phyloP scores from a whole-genome alignment of 1,284 basidiomycete species.

The Coriolopsis trogii region DNA sequence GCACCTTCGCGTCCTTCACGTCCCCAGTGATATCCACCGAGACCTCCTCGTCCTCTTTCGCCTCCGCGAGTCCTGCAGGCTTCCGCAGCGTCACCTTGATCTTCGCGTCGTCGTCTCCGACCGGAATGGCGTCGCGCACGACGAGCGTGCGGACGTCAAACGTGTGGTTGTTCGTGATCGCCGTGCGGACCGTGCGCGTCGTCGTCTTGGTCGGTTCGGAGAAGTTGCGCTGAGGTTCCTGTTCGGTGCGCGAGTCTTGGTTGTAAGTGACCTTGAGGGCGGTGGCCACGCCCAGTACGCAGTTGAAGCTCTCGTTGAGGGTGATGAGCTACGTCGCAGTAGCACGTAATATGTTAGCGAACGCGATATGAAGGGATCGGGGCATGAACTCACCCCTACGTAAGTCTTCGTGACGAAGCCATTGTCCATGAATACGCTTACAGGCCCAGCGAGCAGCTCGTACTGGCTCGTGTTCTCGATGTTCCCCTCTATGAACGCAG shows the following conservation, averaged over 20 bases:
- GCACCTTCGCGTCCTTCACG: slow-evolving; percentile 18
- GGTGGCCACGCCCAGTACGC: slow-evolving; percentile 55
- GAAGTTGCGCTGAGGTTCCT: slow-evolving; percentile 35
- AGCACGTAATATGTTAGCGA: slow-evolving; percentile 31
- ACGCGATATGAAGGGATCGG: slow-evolving; percentile 42
- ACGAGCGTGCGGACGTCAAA: slow-evolving; percentile 46
- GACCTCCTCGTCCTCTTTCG: slow-evolving; percentile 44
- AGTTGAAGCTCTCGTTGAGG: slow-evolving; percentile 52
- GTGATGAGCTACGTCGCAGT: slow-evolving; percentile 47
- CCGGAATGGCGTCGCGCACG: slow-evolving; percentile 50
- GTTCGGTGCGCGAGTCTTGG: slow-evolving; percentile 27
- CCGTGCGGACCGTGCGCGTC: slow-evolving; percentile 46
- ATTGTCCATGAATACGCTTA: slow-evolving; percentile 53
- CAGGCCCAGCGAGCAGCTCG: slow-evolving; percentile 50
- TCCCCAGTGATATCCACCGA: slow-evolving; percentile 20
- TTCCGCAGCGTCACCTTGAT: slow-evolving; percentile 49
- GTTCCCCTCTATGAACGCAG: slow-evolving; percentile 45
- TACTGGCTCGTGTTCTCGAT: slow-evolving; percentile 56
- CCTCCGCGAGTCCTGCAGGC: slow-evolving; percentile 49
- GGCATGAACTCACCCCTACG: slow-evolving; percentile 39
- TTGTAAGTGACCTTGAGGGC: slow-evolving; percentile 19
- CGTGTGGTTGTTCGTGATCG: slow-evolving; percentile 50
- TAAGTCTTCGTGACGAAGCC: slow-evolving; percentile 50
- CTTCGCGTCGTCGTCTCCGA: slow-evolving; percentile 43
- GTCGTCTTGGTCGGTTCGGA: slow-evolving; percentile 45